Evolutionary conservation across 2,329 filamentous ascomycete species (phyloP).

Genomic region (Fusarium burgessii): DNA sequence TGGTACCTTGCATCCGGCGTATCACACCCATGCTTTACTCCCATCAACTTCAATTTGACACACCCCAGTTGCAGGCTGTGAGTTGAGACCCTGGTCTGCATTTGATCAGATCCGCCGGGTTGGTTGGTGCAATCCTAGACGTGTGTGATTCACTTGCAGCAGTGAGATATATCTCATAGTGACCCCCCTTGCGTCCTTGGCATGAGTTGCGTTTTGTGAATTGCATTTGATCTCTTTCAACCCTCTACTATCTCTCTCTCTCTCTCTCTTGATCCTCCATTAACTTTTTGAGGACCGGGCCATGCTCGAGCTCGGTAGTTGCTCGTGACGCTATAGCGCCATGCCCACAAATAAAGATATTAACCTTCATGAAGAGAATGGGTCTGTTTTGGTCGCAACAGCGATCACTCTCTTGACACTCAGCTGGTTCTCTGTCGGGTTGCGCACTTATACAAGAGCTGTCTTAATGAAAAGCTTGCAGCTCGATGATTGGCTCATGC

Average conservation of each 20-base stretch:
- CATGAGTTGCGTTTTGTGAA: slow-evolving; percentile 3
- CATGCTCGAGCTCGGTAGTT: slow-evolving; percentile 37
- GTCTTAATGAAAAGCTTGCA: slow-evolving; percentile 60
- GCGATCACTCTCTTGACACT: slow-evolving; percentile 54
- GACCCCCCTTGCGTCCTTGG: slow-evolving; percentile 11
- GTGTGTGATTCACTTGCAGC: slow-evolving; percentile 21
- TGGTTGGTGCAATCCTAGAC: slow-evolving; percentile 10
- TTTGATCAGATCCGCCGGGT: slow-evolving; percentile 21
- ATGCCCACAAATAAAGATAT: slow-evolving; percentile 50
- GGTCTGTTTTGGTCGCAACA: slow-evolving; percentile 52
- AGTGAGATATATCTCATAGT: slow-evolving; percentile 39
- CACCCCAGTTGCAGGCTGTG: slow-evolving; percentile 16
- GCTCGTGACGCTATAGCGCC: slow-evolving; percentile 40
- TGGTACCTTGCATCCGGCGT: slow-evolving; percentile 43
- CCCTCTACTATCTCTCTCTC: not conserved
- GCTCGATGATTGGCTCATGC: slow-evolving; percentile 67
- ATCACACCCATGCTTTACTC: slow-evolving; percentile 34
- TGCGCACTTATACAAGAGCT: slow-evolving; percentile 59
- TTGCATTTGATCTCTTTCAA: not conserved
- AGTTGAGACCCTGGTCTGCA: slow-evolving; percentile 21
- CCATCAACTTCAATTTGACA: slow-evolving; percentile 24
- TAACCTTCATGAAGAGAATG: slow-evolving; percentile 56
- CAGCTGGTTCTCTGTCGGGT: slow-evolving; percentile 57
- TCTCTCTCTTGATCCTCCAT: not conserved
- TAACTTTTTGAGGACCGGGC: slow-evolving; percentile 18